Evolutionary conservation across 352 stramenopile genomes (phyloP), one percentile per base, ranked within the genome.

Genomic region (Phytophthora ohioensis): DNA sequence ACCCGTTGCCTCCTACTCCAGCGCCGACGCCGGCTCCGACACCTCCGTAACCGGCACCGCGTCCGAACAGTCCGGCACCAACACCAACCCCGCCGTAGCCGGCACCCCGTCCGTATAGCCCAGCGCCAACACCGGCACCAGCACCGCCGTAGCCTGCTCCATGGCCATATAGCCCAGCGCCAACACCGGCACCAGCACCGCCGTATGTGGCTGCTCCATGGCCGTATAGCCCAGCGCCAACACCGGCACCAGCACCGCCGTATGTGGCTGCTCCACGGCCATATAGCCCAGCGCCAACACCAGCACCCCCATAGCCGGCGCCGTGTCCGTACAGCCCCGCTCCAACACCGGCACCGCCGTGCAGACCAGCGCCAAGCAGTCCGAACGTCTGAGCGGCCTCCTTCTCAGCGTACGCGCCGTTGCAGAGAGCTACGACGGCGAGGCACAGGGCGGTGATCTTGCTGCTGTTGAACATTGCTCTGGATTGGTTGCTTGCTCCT

Each of bases 371-470:
- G 11, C 36, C 55, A 41, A 71, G 64, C 3, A 60, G 41, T 7
- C 64, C 64, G 47, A 71, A 71, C 13, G 64, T 71, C 21, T 67
- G 48, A 9, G 64, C 49, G 10, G 42, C 56, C 56, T 71, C 64
- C 17, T 61, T 67, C 34, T 17, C 17, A 15, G 56, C 64, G 49
- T 62, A 17, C 5, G n/a, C 41, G 4, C 41, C 41, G 7, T 9
- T 51, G 1, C 31, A 57, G 34, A 71, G 38, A 5, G 64, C 64
- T 27, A 41, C 27, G 47, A 42, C 49, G 41, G 34, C 48, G 56
- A 71, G 38, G 56, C 55, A 71, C 21, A 71, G 12, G n/a, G 56
- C 21, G 49, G 21, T 11, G 42, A 71, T 62, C 39, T 71, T 71
- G 39, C 42, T 57, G 32, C 34, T 54, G 54, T 15, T 57, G 34